Evolutionary conservation across 352 stramenopile genomes (phyloP).

Genomic region (Pythium brachiatum): DNA sequence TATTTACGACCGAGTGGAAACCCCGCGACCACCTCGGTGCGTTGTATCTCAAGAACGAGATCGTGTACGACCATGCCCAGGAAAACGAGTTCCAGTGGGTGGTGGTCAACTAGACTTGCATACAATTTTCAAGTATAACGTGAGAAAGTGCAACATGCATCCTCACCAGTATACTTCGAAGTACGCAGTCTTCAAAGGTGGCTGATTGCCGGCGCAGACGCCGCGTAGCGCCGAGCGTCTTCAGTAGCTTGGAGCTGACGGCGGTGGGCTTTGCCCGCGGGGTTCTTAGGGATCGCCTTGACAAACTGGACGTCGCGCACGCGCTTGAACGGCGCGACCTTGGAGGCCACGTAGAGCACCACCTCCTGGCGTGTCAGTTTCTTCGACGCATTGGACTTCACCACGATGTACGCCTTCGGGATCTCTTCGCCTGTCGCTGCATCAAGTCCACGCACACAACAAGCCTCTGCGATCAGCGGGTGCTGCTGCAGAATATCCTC

Average conservation of each 20-base stretch:
- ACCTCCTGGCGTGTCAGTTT: slow-evolving; percentile 51
- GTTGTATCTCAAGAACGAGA: slow-evolving; percentile 16
- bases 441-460: slow-evolving; percentile 43
- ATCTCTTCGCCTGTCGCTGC: slow-evolving; percentile 69
- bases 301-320: slow-evolving; percentile 76
- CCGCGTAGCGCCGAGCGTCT: neutral
- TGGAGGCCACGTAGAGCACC: slow-evolving; percentile 63
- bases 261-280: slow-evolving; percentile 90
- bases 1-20: slow-evolving; percentile 19
- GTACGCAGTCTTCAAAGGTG: neutral
- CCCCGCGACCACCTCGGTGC: slow-evolving; percentile 5
- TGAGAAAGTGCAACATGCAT: neutral
- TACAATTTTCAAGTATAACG: neutral
- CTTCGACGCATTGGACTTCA: slow-evolving; percentile 30
- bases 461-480: slow-evolving; percentile 36
- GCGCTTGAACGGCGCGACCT: slow-evolving; percentile 73
- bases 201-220: neutral
- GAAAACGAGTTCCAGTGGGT: slow-evolving; percentile 19
- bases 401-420: slow-evolving; percentile 89
- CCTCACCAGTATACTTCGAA: neutral
- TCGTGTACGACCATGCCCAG: slow-evolving; percentile 14
- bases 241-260: slow-evolving; percentile 52
- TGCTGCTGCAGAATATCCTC: slow-evolving; percentile 89
- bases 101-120: slow-evolving; percentile 10
- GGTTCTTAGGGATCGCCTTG: slow-evolving; percentile 86